Percentiles rank a stretch among this genome's conserved stretches.
Evolutionary conservation across 306 rosid species (phyloP).

Genomic region (Cicer yamashitae): DNA sequence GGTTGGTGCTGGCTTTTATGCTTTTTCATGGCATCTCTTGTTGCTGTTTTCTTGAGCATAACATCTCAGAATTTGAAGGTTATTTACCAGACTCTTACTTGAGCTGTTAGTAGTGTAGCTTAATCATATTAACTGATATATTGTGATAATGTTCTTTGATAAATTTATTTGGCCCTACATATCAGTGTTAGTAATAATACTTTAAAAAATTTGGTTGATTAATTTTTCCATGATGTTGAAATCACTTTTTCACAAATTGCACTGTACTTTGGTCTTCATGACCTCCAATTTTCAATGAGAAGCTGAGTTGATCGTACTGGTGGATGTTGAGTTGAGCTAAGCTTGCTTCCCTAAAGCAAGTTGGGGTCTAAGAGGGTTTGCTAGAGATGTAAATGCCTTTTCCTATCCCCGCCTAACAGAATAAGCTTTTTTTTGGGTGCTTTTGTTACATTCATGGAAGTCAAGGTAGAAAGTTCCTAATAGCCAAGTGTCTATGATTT

Average conservation of each 20-base stretch:
- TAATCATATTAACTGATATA: slow-evolving; percentile 11
- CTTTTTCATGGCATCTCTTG: slow-evolving; percentile 7
- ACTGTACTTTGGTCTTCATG: background rate
- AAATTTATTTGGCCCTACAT: slow-evolving; percentile 24
- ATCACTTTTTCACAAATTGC: slow-evolving; percentile 3
- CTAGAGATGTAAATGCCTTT: slow-evolving; percentile 34
- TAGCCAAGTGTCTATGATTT: slow-evolving; percentile 2
- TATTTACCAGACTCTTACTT: slow-evolving; percentile 29
- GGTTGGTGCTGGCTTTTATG: slow-evolving; percentile 61
- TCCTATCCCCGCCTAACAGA: slow-evolving; percentile 9
- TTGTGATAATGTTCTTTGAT: slow-evolving; percentile 21
- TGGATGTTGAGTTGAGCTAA: slow-evolving; percentile 8
- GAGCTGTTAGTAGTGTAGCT: slow-evolving; percentile 7
- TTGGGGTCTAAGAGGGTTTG: slow-evolving; percentile 8
- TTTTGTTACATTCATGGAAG: slow-evolving; percentile 24
- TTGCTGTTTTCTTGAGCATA: slow-evolving; percentile 8
- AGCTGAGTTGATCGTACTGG: background rate
- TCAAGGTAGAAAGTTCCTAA: background rate
- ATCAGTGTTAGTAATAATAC: background rate
- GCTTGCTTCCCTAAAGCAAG: slow-evolving; percentile 6
- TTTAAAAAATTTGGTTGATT: background rate
- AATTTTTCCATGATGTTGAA: slow-evolving; percentile 28
- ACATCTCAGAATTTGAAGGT: slow-evolving; percentile 25
- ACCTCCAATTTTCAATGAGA: background rate
- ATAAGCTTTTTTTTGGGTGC: slow-evolving; percentile 32